phyloP scores from a whole-genome alignment of 495 filamentous ascomycete genomes.

The Tuber calosporum region DNA sequence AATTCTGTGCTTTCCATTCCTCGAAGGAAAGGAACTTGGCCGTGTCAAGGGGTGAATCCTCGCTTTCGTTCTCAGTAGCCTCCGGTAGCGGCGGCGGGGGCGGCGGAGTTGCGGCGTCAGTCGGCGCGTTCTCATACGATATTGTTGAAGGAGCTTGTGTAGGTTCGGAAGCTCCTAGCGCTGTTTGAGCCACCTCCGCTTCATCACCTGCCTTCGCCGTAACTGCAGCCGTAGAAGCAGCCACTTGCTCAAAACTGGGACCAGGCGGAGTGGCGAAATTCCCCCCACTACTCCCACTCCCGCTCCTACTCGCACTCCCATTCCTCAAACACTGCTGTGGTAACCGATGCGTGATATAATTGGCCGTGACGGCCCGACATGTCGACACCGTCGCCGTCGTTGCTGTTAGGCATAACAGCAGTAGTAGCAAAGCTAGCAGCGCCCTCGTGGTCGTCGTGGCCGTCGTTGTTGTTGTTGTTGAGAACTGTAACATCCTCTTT shows the following conservation, averaged over 20 bases:
- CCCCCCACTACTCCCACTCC: conserved; percentile 13
- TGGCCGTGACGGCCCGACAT: conserved; percentile 63
- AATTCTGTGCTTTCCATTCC: conserved; percentile 94
- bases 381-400: conserved; percentile 39
- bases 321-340: conserved; percentile 68
- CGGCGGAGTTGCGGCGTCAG: conserved; percentile 4
- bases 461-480: background rate
- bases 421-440: background rate
- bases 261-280: conserved; percentile 6
- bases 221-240: background rate
- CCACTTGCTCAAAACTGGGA: conserved; percentile 6
- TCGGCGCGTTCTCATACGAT: conserved; percentile 10
- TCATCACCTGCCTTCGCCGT: conserved; percentile 18
- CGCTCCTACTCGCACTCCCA: conserved; percentile 18
- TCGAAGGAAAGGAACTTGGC: conserved; percentile 93
- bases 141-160: conserved; percentile 19
- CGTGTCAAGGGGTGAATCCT: conserved; percentile 69
- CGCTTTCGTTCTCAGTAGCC: conserved; percentile 45
- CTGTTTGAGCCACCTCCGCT: conserved; percentile 12
- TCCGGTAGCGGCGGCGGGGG: conserved; percentile 11
- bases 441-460: background rate
- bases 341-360: conserved; percentile 72
- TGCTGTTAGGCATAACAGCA: background rate
- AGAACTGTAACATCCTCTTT: background rate
- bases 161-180: conserved; percentile 17